Percentiles rank a stretch among this genome's conserved stretches.
phyloP scores from a whole-genome alignment of 371 early-diverging fungal genomes.

The Mucor saturninus region DNA sequence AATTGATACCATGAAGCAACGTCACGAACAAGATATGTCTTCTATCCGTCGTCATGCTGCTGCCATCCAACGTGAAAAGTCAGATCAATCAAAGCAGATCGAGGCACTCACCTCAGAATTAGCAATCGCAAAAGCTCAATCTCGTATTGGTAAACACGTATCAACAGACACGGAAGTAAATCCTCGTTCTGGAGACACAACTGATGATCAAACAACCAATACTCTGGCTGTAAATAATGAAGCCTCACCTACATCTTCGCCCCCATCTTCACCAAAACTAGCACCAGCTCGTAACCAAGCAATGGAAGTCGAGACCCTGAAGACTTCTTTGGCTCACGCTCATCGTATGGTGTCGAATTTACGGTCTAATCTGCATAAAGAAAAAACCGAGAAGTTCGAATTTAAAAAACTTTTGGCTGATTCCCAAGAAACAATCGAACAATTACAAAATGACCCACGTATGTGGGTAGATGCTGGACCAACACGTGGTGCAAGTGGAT shows the following conservation, averaged over 20 bases:
- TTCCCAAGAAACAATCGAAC: slow-evolving; percentile 66
- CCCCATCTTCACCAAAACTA: slow-evolving; percentile 37
- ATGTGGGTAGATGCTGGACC: slow-evolving; percentile 48
- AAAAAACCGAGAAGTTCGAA: slow-evolving; percentile 67
- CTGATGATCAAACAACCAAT: slow-evolving; percentile 36
- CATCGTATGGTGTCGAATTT: slow-evolving; percentile 55
- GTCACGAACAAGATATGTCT: slow-evolving; percentile 71
- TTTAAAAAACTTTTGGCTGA: slow-evolving; percentile 64
- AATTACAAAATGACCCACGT: slow-evolving; percentile 60
- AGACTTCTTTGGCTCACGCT: slow-evolving; percentile 50
- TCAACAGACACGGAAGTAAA: slow-evolving; percentile 17
- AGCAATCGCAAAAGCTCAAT: slow-evolving; percentile 51
- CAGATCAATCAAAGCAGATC: slow-evolving; percentile 58
- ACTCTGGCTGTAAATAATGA: slow-evolving; percentile 16
- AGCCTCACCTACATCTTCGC: slow-evolving; percentile 15
- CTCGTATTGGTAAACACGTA: slow-evolving; percentile 41
- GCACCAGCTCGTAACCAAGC: slow-evolving; percentile 35
- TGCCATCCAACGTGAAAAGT: slow-evolving; percentile 71
- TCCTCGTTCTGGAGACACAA: slow-evolving; percentile 9
- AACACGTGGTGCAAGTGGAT: neutral
- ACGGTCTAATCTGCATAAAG: slow-evolving; percentile 48
- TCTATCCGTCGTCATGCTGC: slow-evolving; percentile 63
- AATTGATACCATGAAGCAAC: slow-evolving; percentile 58
- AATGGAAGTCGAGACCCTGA: slow-evolving; percentile 52
- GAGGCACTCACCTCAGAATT: slow-evolving; percentile 69